A percentile compares a stretch with the other conserved stretches of the same genome.
Conservation (phyloP, 108 stramenopile genomes). For the Stephanodiscus triporus region DNA sequence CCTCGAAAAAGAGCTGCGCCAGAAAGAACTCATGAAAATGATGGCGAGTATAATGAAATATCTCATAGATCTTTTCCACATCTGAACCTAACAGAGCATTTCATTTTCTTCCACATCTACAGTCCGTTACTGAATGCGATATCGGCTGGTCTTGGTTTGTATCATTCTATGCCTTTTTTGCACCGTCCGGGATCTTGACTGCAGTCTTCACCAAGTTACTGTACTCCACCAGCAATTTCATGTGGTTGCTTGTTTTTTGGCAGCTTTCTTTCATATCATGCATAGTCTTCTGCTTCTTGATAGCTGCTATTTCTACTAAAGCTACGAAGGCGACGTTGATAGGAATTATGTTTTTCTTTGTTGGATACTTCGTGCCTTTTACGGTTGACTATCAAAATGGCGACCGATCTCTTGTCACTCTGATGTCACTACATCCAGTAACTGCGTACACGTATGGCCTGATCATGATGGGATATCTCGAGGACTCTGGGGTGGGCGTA, state of each 20-base stretch:
- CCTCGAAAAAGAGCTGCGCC: constrained; percentile 75
- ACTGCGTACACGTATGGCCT: constrained; percentile 77
- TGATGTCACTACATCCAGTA: constrained; percentile 78
- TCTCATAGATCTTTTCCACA: background rate
- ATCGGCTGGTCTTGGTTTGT: constrained; percentile 75
- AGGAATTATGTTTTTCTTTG: constrained; percentile 78
- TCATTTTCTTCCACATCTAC: background rate
- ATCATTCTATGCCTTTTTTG: constrained; percentile 60
- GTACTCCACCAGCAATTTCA: constrained; percentile 53
- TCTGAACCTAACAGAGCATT: background rate
- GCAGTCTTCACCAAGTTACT: constrained; percentile 55
- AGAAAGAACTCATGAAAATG: constrained; percentile 91
- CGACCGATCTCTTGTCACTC: constrained; percentile 31
- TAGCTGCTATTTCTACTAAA: constrained; percentile 70
- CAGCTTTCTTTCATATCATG: constrained; percentile 40
- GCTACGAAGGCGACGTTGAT: constrained; percentile 74
- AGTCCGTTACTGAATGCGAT: constrained; percentile 64
- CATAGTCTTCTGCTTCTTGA: constrained; percentile 60
- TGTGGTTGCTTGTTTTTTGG: constrained; percentile 73
- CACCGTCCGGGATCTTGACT: constrained; percentile 52
- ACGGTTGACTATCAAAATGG: constrained; percentile 55
- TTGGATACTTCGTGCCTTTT: constrained; percentile 73
- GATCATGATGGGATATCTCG: constrained; percentile 77
- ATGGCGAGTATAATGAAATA: constrained; percentile 45
- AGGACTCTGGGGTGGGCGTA: constrained; percentile 75